Percentiles rank a stretch among this genome's conserved stretches.
Conservation (phyloP, 106 monocot genomes). For the Dioscorea alata region DNA sequence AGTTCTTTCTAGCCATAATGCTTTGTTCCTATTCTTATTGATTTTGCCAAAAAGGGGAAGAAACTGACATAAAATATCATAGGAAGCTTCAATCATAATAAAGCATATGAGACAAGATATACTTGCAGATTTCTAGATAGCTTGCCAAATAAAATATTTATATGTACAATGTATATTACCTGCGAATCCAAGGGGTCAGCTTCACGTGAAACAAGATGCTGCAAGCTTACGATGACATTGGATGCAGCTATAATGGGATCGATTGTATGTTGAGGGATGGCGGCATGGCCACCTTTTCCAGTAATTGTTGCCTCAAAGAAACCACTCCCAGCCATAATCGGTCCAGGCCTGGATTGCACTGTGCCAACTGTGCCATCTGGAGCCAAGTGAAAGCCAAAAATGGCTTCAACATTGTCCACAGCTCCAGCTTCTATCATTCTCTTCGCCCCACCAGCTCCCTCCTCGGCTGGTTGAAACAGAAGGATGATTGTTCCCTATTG, state of each 20-base stretch:
- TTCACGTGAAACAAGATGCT: slow-evolving; percentile 95
- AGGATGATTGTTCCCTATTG: slow-evolving; percentile 82
- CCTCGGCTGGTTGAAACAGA: slow-evolving; percentile 96
- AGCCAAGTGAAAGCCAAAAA: slow-evolving; percentile 78
- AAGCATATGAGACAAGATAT: no score
- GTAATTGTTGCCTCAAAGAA: slow-evolving; percentile 93
- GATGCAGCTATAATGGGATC: slow-evolving; percentile 95
- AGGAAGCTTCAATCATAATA: no score
- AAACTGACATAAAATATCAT: no score
- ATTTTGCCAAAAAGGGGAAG: no score
- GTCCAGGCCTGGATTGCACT: slow-evolving; percentile 60
- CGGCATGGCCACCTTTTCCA: slow-evolving; percentile 97
- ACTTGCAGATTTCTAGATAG: no score
- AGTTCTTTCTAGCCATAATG: no score
- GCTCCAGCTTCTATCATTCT: slow-evolving; percentile 88
- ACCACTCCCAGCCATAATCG: slow-evolving; percentile 90
- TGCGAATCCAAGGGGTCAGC: slow-evolving; percentile 97
- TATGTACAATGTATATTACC: slow-evolving; percentile 25
- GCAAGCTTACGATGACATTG: slow-evolving; percentile 92
- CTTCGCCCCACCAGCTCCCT: slow-evolving; percentile 82
- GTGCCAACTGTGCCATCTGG: slow-evolving; percentile 38
- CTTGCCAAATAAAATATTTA: no score
- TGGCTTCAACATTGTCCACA: slow-evolving; percentile 76
- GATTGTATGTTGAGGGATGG: slow-evolving; percentile 87
- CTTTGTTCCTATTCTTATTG: no score